These are phyloP conservation scores for Pseudogymnoascus sp. DNA, from an alignment of 2,329 filamentous ascomycete genomes.

Conservation along the genomic window DNA sequence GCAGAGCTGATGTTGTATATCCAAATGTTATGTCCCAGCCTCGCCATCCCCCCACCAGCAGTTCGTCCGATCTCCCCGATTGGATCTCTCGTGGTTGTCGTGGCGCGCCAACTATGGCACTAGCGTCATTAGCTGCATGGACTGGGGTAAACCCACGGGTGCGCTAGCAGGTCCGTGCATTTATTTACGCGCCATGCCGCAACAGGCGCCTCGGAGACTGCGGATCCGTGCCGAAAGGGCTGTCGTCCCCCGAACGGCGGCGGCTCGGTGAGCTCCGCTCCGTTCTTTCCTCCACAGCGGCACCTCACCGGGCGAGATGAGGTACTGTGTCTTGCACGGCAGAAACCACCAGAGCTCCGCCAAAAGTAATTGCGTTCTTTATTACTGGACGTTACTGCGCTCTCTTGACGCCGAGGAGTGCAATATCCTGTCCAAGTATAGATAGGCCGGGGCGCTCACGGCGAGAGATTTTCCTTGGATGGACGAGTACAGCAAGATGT, in stretches of 20 bases:
- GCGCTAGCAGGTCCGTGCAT: neutral
- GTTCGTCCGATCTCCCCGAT: neutral
- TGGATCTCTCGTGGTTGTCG: neutral
- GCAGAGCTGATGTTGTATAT: neutral
- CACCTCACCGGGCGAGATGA: neutral
- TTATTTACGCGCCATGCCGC: neutral
- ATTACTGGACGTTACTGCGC: neutral
- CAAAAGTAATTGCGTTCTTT: neutral
- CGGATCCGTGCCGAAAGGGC: slow-evolving; percentile 5
- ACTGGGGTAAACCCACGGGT: neutral
- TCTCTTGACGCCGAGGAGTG: neutral
- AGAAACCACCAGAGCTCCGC: neutral
- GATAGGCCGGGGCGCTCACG: neutral
- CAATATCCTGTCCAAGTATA: neutral
- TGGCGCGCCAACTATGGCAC: neutral
- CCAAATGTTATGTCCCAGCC: neutral
- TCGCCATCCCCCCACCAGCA: neutral
- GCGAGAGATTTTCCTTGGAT: neutral
- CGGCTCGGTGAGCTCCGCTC: neutral
- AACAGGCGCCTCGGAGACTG: slow-evolving; percentile 6
- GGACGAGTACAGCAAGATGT: neutral
- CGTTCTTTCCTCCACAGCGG: slow-evolving; percentile 4
- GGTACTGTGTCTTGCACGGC: neutral
- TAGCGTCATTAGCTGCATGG: neutral
- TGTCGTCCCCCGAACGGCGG: neutral